Conservation (phyloP, 331 rosid genomes). For the Saraca asoca region DNA sequence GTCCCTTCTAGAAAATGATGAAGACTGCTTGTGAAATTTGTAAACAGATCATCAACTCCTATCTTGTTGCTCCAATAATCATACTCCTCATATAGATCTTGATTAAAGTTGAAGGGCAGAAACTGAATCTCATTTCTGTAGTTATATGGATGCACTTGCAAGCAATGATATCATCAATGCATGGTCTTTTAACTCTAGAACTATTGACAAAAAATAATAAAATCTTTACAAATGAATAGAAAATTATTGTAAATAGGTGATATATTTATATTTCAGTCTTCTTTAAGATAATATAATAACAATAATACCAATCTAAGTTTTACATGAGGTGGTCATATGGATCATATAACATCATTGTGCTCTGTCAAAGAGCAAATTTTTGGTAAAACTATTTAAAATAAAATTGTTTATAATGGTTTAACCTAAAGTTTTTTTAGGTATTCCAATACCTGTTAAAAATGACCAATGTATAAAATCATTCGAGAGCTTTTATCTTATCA, state of each 20-base stretch:
- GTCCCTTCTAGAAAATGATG: conserved; percentile 70
- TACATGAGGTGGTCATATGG: not conserved
- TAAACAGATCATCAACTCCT: conserved; percentile 85
- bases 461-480: not conserved
- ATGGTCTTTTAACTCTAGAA: conserved; percentile 18
- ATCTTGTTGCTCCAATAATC: conserved; percentile 77
- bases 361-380: not conserved
- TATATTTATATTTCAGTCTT: too few relatives aligned
- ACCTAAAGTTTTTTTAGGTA: too few relatives aligned
- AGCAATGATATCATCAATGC: conserved; percentile 33
- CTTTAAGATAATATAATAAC: too few relatives aligned
- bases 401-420: not conserved
- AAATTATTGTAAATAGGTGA: too few relatives aligned
- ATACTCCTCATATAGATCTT: conserved; percentile 79
- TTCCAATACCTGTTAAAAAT: too few relatives aligned
- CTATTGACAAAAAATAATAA: conserved; percentile 14
- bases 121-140: conserved; percentile 68
- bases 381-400: not conserved
- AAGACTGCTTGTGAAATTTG: conserved; percentile 90
- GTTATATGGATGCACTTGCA: conserved; percentile 93
- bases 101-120: conserved; percentile 64
- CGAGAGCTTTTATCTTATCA: not conserved
- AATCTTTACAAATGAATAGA: conserved; percentile 5
- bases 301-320: too few relatives aligned
- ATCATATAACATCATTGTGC: too few relatives aligned